phyloP scores from a whole-genome alignment of 371 early-diverging fungal species.

The Smittium culicis region DNA sequence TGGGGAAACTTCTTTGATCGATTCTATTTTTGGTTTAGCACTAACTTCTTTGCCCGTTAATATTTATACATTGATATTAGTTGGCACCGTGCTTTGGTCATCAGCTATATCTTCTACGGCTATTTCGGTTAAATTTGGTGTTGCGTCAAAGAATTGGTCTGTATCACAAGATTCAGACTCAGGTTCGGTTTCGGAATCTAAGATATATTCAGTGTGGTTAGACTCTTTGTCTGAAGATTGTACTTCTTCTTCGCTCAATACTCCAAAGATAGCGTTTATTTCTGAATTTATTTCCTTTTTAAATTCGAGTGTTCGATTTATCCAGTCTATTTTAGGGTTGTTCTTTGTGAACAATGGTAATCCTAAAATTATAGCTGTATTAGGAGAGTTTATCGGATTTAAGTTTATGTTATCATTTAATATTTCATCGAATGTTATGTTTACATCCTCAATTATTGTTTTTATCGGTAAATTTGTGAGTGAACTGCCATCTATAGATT shows the following conservation, averaged over 20 bases:
- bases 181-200: not conserved
- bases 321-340: slow-evolving; percentile 3
- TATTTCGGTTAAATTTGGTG: slow-evolving; percentile 3
- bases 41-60: not conserved
- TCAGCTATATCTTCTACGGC: not conserved
- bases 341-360: slow-evolving; percentile 2
- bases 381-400: slow-evolving; percentile 3
- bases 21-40: not conserved
- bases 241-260: not conserved
- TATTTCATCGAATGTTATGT: not conserved
- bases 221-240: not conserved
- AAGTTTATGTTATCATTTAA: not conserved
- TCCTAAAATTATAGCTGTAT: slow-evolving; percentile 7
- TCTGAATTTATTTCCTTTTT: not conserved
- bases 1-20: not conserved
- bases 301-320: not conserved
- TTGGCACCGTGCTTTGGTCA: not conserved
- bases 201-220: not conserved
- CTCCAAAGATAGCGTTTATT: not conserved
- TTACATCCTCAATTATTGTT: not conserved
- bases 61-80: not conserved
- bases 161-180: not conserved
- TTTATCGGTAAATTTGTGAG: slow-evolving; percentile 2
- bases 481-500: not conserved
- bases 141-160: not conserved